Evolutionary conservation across 148 eudicot genomes (phyloP).

Genomic region (Diospyros lotus): DNA sequence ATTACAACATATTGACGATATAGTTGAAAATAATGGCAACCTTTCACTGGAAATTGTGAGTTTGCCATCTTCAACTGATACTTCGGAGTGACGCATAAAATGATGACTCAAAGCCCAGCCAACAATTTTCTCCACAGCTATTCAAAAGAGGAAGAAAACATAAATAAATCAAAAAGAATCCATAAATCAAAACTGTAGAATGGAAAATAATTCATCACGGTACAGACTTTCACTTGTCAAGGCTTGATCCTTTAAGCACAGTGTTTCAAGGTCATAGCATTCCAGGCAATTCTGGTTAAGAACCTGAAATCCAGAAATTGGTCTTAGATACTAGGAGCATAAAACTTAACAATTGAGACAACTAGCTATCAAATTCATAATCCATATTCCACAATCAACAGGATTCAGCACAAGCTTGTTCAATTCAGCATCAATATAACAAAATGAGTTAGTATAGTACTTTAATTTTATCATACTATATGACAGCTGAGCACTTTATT

Average conservation of each 20-base stretch:
- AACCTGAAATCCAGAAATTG: slow-evolving; percentile 45
- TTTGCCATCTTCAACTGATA: slow-evolving; percentile 47
- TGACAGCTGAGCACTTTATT: too few relatives aligned
- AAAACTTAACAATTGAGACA: not conserved
- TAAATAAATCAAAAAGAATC: slow-evolving; percentile 6
- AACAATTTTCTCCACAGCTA: slow-evolving; percentile 76
- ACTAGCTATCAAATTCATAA: not conserved
- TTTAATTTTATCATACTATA: too few relatives aligned
- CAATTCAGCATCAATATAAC: not conserved
- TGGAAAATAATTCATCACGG: not conserved
- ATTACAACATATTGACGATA: not conserved
- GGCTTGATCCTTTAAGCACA: slow-evolving; percentile 76
- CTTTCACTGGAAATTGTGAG: slow-evolving; percentile 65
- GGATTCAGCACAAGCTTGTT: not conserved
- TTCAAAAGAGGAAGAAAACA: slow-evolving; percentile 10
- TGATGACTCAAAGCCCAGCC: slow-evolving; percentile 96
- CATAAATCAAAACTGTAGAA: not conserved
- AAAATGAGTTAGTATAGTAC: too few relatives aligned
- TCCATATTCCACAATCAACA: not conserved
- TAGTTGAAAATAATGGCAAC: slow-evolving; percentile 20
- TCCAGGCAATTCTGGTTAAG: slow-evolving; percentile 52
- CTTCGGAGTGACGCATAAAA: slow-evolving; percentile 60
- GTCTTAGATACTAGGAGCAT: not conserved
- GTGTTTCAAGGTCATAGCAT: slow-evolving; percentile 66
- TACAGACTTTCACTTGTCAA: slow-evolving; percentile 78